Evolutionary conservation across 1,284 basidiomycete species (phyloP).

Genomic region (Fomitopsis palustris): DNA sequence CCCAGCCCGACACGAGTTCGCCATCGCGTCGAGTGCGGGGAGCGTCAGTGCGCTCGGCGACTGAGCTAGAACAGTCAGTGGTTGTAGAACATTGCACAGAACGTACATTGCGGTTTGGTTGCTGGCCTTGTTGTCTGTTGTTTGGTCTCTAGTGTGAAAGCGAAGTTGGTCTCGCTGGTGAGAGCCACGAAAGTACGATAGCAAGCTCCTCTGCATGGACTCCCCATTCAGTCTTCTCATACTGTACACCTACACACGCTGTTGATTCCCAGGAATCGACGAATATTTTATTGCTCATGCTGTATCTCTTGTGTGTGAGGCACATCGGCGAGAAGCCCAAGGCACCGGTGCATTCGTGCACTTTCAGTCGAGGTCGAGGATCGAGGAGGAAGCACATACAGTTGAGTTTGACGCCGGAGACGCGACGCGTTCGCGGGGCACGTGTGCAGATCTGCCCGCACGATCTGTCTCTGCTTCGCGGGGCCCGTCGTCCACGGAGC

Average conservation of each 20-base stretch:
- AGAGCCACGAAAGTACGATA: not conserved
- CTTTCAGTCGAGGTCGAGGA: too few relatives aligned
- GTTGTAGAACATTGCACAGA: not conserved
- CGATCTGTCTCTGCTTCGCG: not conserved
- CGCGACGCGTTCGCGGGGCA: not conserved
- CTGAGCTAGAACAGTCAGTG: not conserved
- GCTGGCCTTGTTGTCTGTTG: not conserved
- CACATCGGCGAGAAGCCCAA: too few relatives aligned
- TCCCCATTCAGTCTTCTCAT: not conserved
- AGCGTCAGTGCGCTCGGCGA: slow-evolving; percentile 21
- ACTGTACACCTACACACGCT: too few relatives aligned
- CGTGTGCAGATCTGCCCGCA: not conserved
- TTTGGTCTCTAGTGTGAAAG: not conserved
- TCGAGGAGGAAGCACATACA: not conserved
- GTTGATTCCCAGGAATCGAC: too few relatives aligned
- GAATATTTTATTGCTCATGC: not conserved
- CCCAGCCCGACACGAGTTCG: slow-evolving; percentile 31
- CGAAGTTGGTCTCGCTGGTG: not conserved
- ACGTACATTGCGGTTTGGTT: not conserved
- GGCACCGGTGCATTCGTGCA: too few relatives aligned
- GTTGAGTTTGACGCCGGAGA: not conserved
- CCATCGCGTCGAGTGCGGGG: slow-evolving; percentile 31
- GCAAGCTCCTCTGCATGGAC: not conserved
- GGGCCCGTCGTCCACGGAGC: not conserved
- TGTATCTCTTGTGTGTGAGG: not conserved